A percentile compares a stretch with the other conserved stretches of the same genome.
phyloP scores from a whole-genome alignment of 495 filamentous ascomycete genomes.

The Hypomontagnella submonticulosa region DNA sequence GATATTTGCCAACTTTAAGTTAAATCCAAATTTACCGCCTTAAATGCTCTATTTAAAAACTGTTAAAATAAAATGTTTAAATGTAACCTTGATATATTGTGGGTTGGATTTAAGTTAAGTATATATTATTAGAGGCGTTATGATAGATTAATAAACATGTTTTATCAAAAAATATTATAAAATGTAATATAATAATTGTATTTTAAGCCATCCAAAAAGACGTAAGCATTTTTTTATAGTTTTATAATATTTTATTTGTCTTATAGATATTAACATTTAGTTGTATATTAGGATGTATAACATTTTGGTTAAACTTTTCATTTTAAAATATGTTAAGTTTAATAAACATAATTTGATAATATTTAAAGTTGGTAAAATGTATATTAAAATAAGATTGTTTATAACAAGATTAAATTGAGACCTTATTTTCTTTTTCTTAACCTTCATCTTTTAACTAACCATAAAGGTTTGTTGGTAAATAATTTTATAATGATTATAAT shows the following conservation, averaged over 20 bases:
- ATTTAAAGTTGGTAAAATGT: neutral
- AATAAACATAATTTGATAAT: neutral
- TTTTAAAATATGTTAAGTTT: neutral
- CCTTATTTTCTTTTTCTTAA: neutral
- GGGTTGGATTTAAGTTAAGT: neutral
- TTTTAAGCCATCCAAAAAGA: neutral
- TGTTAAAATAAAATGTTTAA: too few relatives aligned
- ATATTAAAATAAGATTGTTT: neutral
- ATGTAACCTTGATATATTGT: neutral
- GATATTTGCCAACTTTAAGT: too few relatives aligned
- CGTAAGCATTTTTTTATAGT: neutral
- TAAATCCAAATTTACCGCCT: too few relatives aligned
- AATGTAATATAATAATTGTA: neutral
- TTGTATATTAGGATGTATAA: neutral
- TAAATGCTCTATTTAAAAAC: too few relatives aligned
- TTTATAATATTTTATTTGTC: too few relatives aligned
- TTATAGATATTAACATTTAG: neutral
- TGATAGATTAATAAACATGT: neutral
- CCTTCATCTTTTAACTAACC: neutral
- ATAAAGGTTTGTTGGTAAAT: neutral
- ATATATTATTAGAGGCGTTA: neutral
- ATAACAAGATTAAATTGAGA: neutral
- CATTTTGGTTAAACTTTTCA: neutral
- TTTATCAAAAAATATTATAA: neutral
- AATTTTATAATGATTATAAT: constrained; percentile 2